Conservation (phyloP, 208 protist genomes). For the Acanthamoeba sp. region DNA sequence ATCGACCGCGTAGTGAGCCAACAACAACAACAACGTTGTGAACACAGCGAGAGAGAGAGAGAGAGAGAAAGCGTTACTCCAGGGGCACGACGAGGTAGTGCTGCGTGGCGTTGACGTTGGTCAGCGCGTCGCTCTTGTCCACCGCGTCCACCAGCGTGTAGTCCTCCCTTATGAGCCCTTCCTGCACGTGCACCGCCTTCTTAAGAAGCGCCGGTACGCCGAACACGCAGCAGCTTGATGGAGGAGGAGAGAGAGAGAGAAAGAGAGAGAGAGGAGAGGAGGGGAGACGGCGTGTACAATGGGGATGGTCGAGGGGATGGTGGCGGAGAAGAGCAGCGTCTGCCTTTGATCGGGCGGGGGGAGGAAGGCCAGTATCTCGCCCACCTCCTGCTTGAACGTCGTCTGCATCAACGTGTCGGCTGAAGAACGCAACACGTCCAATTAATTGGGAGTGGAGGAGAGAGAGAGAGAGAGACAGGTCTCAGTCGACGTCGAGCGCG, state of each 20-base stretch:
- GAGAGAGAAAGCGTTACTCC: not conserved
- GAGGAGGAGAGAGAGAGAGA: not conserved
- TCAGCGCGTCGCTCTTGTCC: not conserved
- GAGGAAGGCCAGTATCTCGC: not conserved
- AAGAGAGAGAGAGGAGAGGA: slow-evolving; percentile 91
- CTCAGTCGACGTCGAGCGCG: too few species aligned
- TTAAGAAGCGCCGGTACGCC: too few species aligned
- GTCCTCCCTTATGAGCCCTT: not conserved
- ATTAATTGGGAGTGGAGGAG: too few species aligned
- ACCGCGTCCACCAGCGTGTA: slow-evolving; percentile 4
- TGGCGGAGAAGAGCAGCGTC: slow-evolving; percentile 63
- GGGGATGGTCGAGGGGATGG: slow-evolving; percentile 93
- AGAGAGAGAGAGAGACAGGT: too few species aligned
- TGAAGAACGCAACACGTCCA: not conserved
- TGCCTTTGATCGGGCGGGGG: not conserved
- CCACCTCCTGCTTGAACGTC: slow-evolving; percentile 58
- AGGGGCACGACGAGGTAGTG: slow-evolving; percentile 26
- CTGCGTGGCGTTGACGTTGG: slow-evolving; percentile 18
- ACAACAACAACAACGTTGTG: too few species aligned
- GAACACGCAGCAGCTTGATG: too few species aligned
- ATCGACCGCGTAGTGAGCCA: too few species aligned
- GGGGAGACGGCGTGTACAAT: slow-evolving; percentile 17
- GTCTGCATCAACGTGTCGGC: slow-evolving; percentile 66
- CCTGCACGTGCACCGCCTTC: not conserved
- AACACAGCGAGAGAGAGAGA: too few species aligned